Evolutionary conservation across 306 rosid species (phyloP), one percentile per base, ranked within the genome.

Genomic region (Astragalus membranaceus): DNA sequence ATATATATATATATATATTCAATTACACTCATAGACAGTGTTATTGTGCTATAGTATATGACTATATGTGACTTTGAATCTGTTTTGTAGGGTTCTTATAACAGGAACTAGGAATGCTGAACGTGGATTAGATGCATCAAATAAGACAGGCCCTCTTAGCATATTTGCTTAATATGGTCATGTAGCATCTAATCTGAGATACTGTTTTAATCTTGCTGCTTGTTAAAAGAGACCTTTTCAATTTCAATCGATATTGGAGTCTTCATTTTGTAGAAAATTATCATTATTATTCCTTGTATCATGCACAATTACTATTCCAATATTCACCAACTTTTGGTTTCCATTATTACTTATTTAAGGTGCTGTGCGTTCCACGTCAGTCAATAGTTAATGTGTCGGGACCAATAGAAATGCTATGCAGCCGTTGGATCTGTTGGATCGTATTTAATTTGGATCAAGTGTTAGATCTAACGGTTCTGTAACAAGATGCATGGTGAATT

Each of bases 61-160:
- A 20, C 3, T 26, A 26, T 26, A 26, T 26, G 30, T 26, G 30
- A 26, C 30, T 26, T 26, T 14, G 20, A 14, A 7, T 37, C 4
- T 60, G 39, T 46, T 35, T 75, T 82, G 65, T 80, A 87, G 96
- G 92, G 74, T 79, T 7, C 82, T 85, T 87, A 78, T 86, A 36
- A 79, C 85, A 47, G 92, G 90, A 70, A 81, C 83, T 58, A 59
- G 89, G 57, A 88, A 74, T 52, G 85, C 81, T 32, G 95, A 86
- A 62, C 82, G 66, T 64, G 95, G 89, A 77, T 81, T 88, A 30
- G 88, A 81, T 71, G 89, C 98, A 68, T 85, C 96, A 39, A 89
- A 78, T 55, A 89, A 89, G 86, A 80, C 88, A 10, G 90, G 96
- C 32, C 88, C 92, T 68, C 78, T 92, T 72, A 84, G 92, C 86